Evolutionary conservation across 1,139 yeast species (phyloP).

Genomic region (Blastobotrys illinoisensis): DNA sequence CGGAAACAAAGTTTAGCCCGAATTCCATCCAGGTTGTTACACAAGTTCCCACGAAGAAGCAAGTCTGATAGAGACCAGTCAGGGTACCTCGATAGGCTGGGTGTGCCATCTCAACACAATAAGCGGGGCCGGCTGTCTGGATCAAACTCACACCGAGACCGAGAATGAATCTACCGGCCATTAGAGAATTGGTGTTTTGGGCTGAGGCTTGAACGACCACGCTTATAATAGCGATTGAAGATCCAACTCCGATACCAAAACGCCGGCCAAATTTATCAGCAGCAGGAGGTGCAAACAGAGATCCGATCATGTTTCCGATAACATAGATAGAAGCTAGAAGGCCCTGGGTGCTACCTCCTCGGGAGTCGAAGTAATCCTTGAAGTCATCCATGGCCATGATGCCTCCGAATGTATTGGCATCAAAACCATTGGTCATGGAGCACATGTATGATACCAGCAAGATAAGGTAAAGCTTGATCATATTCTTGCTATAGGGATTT

Average conservation of each 20-base stretch:
- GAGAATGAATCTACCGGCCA: neutral
- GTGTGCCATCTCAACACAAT: slow-evolving; percentile 1
- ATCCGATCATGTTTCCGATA: slow-evolving; percentile 14
- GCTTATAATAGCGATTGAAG: neutral
- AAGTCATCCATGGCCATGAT: slow-evolving; percentile 15
- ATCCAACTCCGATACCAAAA: neutral
- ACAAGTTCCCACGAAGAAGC: neutral
- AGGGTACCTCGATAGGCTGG: neutral
- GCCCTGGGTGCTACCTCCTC: slow-evolving; percentile 15
- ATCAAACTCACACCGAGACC: neutral
- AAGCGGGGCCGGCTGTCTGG: neutral
- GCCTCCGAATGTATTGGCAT: slow-evolving; percentile 5
- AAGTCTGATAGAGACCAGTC: neutral
- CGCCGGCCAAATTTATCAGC: slow-evolving; percentile 7
- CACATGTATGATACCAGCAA: neutral
- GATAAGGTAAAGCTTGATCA: neutral
- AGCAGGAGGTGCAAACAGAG: slow-evolving; percentile 14
- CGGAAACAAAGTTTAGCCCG: neutral
- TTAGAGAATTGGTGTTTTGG: neutral
- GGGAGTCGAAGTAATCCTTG: slow-evolving; percentile 12
- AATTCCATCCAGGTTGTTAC: neutral
- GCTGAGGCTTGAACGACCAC: neutral
- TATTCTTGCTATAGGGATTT: neutral
- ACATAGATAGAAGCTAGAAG: slow-evolving; percentile 12
- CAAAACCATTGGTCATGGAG: neutral